Conservation (phyloP, 2,329 filamentous ascomycete species). For the Parastagonospora avenae region DNA sequence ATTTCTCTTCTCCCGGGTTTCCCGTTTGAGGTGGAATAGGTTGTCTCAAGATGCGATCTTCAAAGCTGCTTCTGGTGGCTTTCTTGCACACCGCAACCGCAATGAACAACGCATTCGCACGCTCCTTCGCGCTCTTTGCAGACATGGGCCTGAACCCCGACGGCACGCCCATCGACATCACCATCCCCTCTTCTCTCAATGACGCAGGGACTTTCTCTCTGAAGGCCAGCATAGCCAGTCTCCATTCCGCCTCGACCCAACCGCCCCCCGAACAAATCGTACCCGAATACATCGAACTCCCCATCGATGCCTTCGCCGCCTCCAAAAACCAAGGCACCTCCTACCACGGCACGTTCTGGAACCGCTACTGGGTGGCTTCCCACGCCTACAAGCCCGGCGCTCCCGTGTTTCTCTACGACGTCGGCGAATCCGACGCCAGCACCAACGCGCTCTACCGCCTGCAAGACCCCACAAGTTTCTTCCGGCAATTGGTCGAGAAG, state of each 20-base stretch:
- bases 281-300: conserved; percentile 43
- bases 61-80: conserved; percentile 31
- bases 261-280: conserved; percentile 19
- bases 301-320: conserved; percentile 44
- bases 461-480: conserved; percentile 38
- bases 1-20: background rate
- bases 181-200: background rate
- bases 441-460: conserved; percentile 30
- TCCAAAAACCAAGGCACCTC: conserved; percentile 21
- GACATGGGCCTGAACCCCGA: conserved; percentile 42
- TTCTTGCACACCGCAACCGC: conserved; percentile 27
- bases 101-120: conserved; percentile 24
- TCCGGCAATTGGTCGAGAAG: conserved; percentile 44
- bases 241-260: background rate
- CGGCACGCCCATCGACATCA: conserved; percentile 28
- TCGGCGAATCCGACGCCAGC: conserved; percentile 41
- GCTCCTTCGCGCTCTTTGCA: conserved; percentile 31
- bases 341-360: conserved; percentile 38
- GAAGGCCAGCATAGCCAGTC: background rate
- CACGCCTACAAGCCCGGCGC: conserved; percentile 42
- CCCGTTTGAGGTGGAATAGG: background rate
- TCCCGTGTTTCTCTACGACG: conserved; percentile 48
- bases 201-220: background rate
- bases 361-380: conserved; percentile 46
- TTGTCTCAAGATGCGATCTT: conserved; percentile 9